These are phyloP conservation scores for Aspergillus mulundensis DNA, from an alignment of 495 filamentous ascomycete species.

Conservation along the genomic window DNA sequence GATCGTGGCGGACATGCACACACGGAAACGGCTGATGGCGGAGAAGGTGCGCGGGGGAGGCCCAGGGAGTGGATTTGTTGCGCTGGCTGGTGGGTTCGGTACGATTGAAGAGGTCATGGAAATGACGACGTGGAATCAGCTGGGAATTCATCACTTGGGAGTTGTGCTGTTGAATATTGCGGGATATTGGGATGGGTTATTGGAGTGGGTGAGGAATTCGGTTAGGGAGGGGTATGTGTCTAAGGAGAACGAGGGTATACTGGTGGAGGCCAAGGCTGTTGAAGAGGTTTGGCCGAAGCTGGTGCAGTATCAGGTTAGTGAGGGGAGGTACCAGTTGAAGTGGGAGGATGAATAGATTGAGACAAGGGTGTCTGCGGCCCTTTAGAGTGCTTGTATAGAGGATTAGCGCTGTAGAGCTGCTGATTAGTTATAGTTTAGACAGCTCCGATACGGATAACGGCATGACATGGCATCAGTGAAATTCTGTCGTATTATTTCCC, in stretches of 20 bases:
- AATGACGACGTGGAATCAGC: slow-evolving; percentile 94
- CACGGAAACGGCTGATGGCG: slow-evolving; percentile 89
- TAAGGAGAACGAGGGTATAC: slow-evolving; percentile 61
- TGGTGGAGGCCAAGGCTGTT: slow-evolving; percentile 68
- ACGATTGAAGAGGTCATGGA: slow-evolving; percentile 97
- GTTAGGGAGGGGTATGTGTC: slow-evolving; percentile 75
- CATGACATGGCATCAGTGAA: background rate
- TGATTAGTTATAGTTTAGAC: background rate
- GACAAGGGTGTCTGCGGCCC: background rate
- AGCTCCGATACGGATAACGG: background rate
- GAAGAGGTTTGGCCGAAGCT: slow-evolving; percentile 69
- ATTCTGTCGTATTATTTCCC: background rate
- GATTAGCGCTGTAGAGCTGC: background rate
- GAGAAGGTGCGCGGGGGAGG: slow-evolving; percentile 76
- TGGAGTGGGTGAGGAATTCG: slow-evolving; percentile 76
- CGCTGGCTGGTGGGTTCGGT: slow-evolving; percentile 85
- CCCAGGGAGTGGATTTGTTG: slow-evolving; percentile 82
- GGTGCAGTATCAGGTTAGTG: slow-evolving; percentile 68
- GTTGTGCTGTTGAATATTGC: slow-evolving; percentile 81
- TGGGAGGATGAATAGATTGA: slow-evolving; percentile 64
- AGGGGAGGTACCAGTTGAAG: slow-evolving; percentile 70
- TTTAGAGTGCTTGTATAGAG: background rate
- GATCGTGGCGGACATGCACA: slow-evolving; percentile 91
- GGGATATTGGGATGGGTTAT: slow-evolving; percentile 85
- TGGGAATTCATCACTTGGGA: slow-evolving; percentile 83